Base-by-base conservation (phyloP, 768 basidiomycete species). In the Tylopilus felleus region DNA sequence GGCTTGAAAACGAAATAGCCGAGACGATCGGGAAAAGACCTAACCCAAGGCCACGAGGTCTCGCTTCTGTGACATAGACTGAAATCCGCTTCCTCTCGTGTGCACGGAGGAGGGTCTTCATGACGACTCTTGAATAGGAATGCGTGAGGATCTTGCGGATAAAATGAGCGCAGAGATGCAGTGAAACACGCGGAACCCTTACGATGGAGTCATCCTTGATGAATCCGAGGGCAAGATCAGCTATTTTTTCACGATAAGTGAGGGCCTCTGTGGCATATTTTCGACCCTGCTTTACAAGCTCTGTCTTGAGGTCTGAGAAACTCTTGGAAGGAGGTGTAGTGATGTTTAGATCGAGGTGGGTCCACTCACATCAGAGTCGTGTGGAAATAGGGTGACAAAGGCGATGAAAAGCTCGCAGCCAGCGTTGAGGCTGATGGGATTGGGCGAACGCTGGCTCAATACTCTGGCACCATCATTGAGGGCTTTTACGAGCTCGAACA, bases 1-100 rank as follows among this genome's bases (percentile, higher is more conserved):
- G 33, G 47, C 39, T 36, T 49, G 29, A 36, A 57, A 60, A 55
- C 36, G 47, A n/a, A 36, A 46, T 22, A 19, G 36, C 44, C 28
- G 19, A 44, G 17, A 51, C 1, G 28, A 47, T 40, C 42, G 48
- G 49, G 51, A 40, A 46, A 47, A 58, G 54, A 49, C 76, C 84
- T 65, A 68, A 92, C 93, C 94, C 92, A 61, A 89, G 79, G 64
- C 88, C 90, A 68, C 82, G 83, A 70, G 96, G 94, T 59, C 92
- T 82, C 31, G 92, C 91, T 83, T 98, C 93, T 61, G 96, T 98
- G 54, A 99, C 96, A 71, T 93, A 98, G 36, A 99, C 96, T 65
- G 91, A 93, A 71, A 98, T 92, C 52, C 95, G 82, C 75, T 98
- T 98, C 69, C 82, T 84, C 65, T 86, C 79, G 70, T 96, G 93